Evolutionary conservation across 2,329 filamentous ascomycete genomes (phyloP), one percentile per base, ranked within the genome.

Genomic region (Fusarium pseudoanthophilum): DNA sequence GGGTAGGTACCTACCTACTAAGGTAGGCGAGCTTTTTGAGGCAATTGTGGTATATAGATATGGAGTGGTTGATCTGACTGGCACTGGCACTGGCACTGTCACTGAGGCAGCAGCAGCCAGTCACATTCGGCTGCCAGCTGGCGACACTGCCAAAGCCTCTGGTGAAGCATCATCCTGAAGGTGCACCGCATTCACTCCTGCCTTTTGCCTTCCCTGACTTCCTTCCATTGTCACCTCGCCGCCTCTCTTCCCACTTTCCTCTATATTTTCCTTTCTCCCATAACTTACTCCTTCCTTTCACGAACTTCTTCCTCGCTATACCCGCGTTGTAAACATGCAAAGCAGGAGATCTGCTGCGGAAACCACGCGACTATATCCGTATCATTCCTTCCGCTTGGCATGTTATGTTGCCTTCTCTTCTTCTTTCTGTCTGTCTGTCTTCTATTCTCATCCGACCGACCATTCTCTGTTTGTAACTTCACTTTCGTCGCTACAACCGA

Each of bases 101-200:
- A 43, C 20, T 52, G 26, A 48, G 26, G 26, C 45, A 34, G 43
- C 39, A 67, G 58, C 65, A 55, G 39, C 26, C 28, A 36, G 70
- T 70, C 57, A 73, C 64, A 75, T 60, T 59, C 60, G 64, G 36
- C 60, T 60, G 72, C 53, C 72, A 75, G 61, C 46, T 75, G 72
- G 72, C 56, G 55, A 67, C 72, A 75, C 71, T 74, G 71, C 32
- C 51, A 73, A 64, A 60, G 34, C 37, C 32, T 49, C 43, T 57
- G 49, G 63, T 59, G 64, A 74, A 72, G 72, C 60, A 58, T 69
- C 34, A 43, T 49, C 37, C 52, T 60, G 58, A 67, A 63, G 58
- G 56, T 43, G 64, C 72, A 72, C 72, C 30, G 49, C 71, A 72
- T 72, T 59, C 43, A 52, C 52, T 57, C 37, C 55, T 39, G 37